Evolutionary conservation across 2,329 filamentous ascomycete species (phyloP), one percentile per base, ranked within the genome.

Genomic region (Paracorniculantispora psalliotae): DNA sequence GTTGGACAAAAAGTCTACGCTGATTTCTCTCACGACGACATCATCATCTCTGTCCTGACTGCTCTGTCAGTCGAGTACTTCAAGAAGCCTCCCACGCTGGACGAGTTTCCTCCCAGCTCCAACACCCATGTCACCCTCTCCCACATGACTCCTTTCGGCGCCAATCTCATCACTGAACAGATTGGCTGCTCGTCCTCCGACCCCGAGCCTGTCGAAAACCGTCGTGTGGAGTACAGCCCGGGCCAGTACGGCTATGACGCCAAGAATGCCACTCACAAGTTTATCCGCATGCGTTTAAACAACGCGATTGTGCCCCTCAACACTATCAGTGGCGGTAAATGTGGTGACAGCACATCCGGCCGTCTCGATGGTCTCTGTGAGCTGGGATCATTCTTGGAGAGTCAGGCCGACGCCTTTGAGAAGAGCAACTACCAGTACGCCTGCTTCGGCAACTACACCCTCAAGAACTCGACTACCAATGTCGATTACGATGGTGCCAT

Each of bases 11-110:
- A 74, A 7, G 74, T 93, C 0, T 94, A 91, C 66, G 90, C 89
- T 0, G 90, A 94, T 72, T 94, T 94, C 70, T 88, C 85, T 59
- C 90, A 94, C 71, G 90, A 94, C 69, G 93, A 92, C 68, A 86
- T 89, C 68, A 89, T 94, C 82, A 83, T 82, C 44, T 63, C 62
- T 30, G 61, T 52, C 15, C 57, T 64, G 15, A 63, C 62, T 2
- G 80, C 81, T 3, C 74, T 84, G 68, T 79, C 77, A 13, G 63
- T 85, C 25, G 78, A 83, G 63, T 82, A 83, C 65, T 79, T 83
- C 70, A 75, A 74, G 23, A 75, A 79, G 10, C 65, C 78, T 1
- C 77, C 79, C 2, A 69, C 67, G 49, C 66, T 80, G 15, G 72
- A 68, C 1, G 63, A 73, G 50, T 78, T 67, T 63, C 77, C 77